Conservation (phyloP, 805 yeast species). For the Blastobotrys parvus region DNA sequence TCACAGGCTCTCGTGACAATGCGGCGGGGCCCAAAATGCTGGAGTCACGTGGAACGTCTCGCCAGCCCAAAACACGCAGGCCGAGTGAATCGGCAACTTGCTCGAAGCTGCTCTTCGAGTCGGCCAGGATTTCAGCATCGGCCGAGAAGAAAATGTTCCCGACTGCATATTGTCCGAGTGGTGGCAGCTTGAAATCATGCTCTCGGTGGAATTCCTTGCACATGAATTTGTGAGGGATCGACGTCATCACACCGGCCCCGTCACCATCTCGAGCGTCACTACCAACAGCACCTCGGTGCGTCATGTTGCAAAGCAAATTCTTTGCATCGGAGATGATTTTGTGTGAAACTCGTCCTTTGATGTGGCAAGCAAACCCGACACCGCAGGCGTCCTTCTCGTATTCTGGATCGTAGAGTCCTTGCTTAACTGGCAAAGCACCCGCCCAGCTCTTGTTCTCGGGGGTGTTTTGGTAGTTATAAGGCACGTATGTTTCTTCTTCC, state of each 20-base stretch:
- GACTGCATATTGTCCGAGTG: slow-evolving; percentile 81
- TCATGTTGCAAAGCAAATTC: slow-evolving; percentile 87
- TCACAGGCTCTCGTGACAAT: slow-evolving; percentile 81
- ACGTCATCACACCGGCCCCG: slow-evolving; percentile 95
- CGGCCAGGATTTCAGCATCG: slow-evolving; percentile 57
- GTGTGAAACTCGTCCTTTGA: slow-evolving; percentile 81
- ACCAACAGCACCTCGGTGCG: slow-evolving; percentile 98
- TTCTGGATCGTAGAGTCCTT: slow-evolving; percentile 91
- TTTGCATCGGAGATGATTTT: slow-evolving; percentile 87
- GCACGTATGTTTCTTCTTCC: slow-evolving; percentile 19
- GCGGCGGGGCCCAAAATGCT: slow-evolving; percentile 93
- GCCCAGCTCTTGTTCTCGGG: slow-evolving; percentile 81
- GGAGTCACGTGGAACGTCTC: slow-evolving; percentile 92
- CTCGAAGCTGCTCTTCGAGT: slow-evolving; percentile 72
- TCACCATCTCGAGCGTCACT: slow-evolving; percentile 95
- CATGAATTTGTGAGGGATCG: slow-evolving; percentile 86
- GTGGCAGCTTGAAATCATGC: slow-evolving; percentile 61
- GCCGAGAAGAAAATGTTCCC: slow-evolving; percentile 93
- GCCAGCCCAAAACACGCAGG: slow-evolving; percentile 85
- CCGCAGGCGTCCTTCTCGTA: slow-evolving; percentile 97
- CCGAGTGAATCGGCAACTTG: slow-evolving; percentile 69
- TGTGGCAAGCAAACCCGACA: slow-evolving; percentile 94
- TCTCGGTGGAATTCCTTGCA: slow-evolving; percentile 71
- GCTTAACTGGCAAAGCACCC: slow-evolving; percentile 69
- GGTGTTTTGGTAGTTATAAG: slow-evolving; percentile 61